Conservation (phyloP, 2,329 filamentous ascomycete genomes). For the Trichoderma koningii region DNA sequence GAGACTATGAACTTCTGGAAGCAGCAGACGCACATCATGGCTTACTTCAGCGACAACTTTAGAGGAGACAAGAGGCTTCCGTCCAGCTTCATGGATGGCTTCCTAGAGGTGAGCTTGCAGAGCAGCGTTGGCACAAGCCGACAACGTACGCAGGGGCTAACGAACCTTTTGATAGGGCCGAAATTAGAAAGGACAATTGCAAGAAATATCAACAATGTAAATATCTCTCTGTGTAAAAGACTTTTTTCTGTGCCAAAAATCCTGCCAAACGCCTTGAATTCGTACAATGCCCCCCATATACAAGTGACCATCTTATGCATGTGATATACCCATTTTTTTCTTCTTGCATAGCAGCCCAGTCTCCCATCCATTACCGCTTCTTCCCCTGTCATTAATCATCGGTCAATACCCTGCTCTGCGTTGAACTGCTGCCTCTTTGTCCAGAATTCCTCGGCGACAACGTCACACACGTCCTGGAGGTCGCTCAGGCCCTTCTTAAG, state of each 20-base stretch:
- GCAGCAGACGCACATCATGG: constrained; percentile 91
- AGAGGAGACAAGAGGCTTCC: constrained; percentile 78
- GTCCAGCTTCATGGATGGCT: constrained; percentile 87
- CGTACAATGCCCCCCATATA: constrained; percentile 32
- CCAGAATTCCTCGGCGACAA: constrained; percentile 88
- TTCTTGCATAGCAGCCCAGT: not conserved
- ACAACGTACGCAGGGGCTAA: constrained; percentile 28
- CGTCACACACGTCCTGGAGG: constrained; percentile 88
- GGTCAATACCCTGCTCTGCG: constrained; percentile 39
- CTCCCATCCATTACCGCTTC: not conserved
- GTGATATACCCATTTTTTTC: constrained; percentile 29
- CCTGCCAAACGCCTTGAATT: constrained; percentile 40
- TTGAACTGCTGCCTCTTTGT: constrained; percentile 50
- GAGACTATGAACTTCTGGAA: constrained; percentile 99
- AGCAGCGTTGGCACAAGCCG: not conserved
- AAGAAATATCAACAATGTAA: constrained; percentile 38
- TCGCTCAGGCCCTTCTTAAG: constrained; percentile 88
- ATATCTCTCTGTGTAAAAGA: constrained; percentile 38
- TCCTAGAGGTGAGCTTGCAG: constrained; percentile 75
- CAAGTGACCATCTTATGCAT: constrained; percentile 21
- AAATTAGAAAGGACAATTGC: constrained; percentile 49
- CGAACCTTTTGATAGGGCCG: constrained; percentile 48
- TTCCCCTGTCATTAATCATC: constrained; percentile 31
- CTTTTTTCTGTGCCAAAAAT: constrained; percentile 30
- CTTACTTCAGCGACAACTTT: constrained; percentile 86